phyloP scores from a whole-genome alignment of 129 eudicot genomes.

The Saposhnikovia divaricata region DNA sequence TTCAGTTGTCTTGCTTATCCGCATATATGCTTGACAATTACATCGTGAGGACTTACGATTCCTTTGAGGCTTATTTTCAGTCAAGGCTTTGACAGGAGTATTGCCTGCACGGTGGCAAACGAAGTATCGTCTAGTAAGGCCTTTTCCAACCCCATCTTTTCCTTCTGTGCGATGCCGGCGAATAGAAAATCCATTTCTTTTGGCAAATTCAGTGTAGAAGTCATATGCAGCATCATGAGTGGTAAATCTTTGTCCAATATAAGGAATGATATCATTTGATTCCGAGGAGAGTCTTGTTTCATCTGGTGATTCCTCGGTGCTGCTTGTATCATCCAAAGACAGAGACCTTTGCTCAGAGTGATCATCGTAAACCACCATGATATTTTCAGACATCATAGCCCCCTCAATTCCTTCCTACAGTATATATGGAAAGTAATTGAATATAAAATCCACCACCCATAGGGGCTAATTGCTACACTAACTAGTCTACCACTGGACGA shows the following conservation, averaged over 20 bases:
- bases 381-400: conserved; percentile 59
- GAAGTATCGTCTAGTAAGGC: conserved; percentile 92
- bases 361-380: conserved; percentile 70
- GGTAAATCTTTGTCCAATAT: conserved; percentile 81
- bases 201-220: conserved; percentile 90
- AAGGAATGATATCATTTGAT: conserved; percentile 54
- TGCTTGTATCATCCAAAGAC: conserved; percentile 82
- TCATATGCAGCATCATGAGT: conserved; percentile 92
- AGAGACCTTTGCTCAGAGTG: conserved; percentile 87
- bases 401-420: conserved; percentile 13
- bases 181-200: conserved; percentile 81
- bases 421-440: neutral
- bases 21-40: conserved; percentile 95
- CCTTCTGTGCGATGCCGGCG: conserved; percentile 99
- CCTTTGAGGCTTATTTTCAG: conserved; percentile 81
- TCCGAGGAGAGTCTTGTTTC: conserved; percentile 63
- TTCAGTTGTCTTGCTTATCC: conserved; percentile 83
- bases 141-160: conserved; percentile 98
- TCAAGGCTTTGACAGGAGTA: conserved; percentile 65
- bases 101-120: conserved; percentile 99
- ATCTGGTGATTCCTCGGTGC: conserved; percentile 92
- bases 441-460: neutral
- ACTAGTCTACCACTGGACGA: too few relatives aligned
- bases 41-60: conserved; percentile 91
- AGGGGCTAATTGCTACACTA: too few relatives aligned